phyloP scores from a whole-genome alignment of 345 rosid species.

The Brassica napus region Da-Ae NC_063450.1:39939501-39940000 shows the following conservation, averaged over 20 bases:
- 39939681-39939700: neutral
- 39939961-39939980: neutral
- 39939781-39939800: conserved; percentile 17
- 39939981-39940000: neutral
- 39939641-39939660: neutral
- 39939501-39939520: neutral
- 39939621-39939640: neutral
- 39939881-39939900: neutral
- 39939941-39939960: neutral
- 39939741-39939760: conserved; percentile 26
- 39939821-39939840: neutral
- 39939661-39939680: neutral
- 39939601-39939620: conserved; percentile 59
- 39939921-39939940: neutral
- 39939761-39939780: conserved; percentile 30
- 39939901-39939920: neutral
- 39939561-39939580: conserved; percentile 94
- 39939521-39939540: conserved; percentile 80
- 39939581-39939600: conserved; percentile 83
- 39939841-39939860: neutral
- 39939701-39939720: neutral
- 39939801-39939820: conserved; percentile 20
- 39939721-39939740: neutral
- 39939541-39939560: conserved; percentile 92
- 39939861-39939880: neutral